Evolutionary conservation across 805 yeast species (phyloP), one percentile per base, ranked within the genome.

Genomic region (Lachancea kluyveri): DNA sequence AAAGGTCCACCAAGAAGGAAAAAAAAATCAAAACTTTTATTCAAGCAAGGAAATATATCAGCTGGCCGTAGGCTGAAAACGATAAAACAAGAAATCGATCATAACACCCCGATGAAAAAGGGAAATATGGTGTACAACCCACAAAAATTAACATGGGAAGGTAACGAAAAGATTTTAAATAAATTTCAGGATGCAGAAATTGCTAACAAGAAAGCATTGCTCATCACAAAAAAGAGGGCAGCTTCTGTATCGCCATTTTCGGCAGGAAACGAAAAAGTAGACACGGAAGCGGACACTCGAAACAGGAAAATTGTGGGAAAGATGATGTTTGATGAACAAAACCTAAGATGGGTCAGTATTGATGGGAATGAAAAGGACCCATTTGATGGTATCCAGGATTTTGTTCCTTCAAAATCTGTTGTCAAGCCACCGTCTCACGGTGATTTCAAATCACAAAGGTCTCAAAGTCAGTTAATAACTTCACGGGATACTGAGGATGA

Each of bases 241-340:
- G 11, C n/a, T 17, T 14, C 28, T 11, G n/a, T n/a, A n/a, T 16
- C 31, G 10, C 16, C 20, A 12, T 10, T 22, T 12, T 11, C 24
- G 12, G 20, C 26, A 4, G 28, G 24, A 2, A 8, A 25, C 4
- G 19, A 23, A 11, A 26, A 32, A 17, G 9, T 6, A 6, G n/a
- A n/a, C n/a, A n/a, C n/a, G n/a, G n/a, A n/a, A n/a, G 13, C 26
- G 14, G 12, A 16, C 10, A 21, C 31, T 6, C 26, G 22, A 10
- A 32, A 36, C 21, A 35, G 37, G 8, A 47, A 46, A 36, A 40
- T 53, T 13, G 57, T 56, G 0, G 59, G 59, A 1, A 49, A 47
- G 23, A 56, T 56, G 61, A 45, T 48, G 36, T 50, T 54, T 21
- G 61, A 56, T 35, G 57, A 53, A 20, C 48, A 50, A 21, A 53